A percentile compares a stretch with the other conserved stretches of the same genome.
phyloP scores from a whole-genome alignment of 352 stramenopile genomes.

The Discostella stelligera region DNA sequence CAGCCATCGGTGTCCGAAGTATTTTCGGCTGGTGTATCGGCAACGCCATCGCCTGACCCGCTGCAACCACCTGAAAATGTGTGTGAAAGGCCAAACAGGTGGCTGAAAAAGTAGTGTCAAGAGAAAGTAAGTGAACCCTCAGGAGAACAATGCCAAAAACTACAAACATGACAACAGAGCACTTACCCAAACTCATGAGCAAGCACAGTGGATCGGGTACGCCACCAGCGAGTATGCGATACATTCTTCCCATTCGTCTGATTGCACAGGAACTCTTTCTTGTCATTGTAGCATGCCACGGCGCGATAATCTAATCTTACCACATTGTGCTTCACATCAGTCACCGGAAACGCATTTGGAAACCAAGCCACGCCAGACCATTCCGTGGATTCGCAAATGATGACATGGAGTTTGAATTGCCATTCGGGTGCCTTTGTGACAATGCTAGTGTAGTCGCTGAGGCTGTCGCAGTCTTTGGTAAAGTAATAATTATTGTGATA shows the following conservation, averaged over 20 bases:
- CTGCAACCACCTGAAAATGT: slow-evolving; percentile 17
- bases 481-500: slow-evolving; percentile 9
- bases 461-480: slow-evolving; percentile 3
- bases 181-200: slow-evolving; percentile 25
- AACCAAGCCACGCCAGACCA: slow-evolving; percentile 13
- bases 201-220: slow-evolving; percentile 9
- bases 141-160: background rate
- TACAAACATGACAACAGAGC: background rate
- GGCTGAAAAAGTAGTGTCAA: background rate
- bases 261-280: slow-evolving; percentile 12
- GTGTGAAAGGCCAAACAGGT: slow-evolving; percentile 20
- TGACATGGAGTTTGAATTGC: slow-evolving; percentile 18
- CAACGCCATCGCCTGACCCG: slow-evolving; percentile 9
- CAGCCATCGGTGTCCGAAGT: slow-evolving; percentile 3
- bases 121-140: background rate
- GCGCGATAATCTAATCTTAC: slow-evolving; percentile 20
- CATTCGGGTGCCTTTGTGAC: slow-evolving; percentile 9
- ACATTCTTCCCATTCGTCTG: slow-evolving; percentile 12
- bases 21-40: slow-evolving; percentile 13
- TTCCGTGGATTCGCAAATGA: slow-evolving; percentile 18
- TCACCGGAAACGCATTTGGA: slow-evolving; percentile 8
- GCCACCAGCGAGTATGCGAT: slow-evolving; percentile 26
- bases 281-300: slow-evolving; percentile 21
- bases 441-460: slow-evolving; percentile 9
- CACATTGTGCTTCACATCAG: slow-evolving; percentile 10